phyloP scores from a whole-genome alignment of 1,284 basidiomycete genomes.

The Phenoliferia sp. region DNA sequence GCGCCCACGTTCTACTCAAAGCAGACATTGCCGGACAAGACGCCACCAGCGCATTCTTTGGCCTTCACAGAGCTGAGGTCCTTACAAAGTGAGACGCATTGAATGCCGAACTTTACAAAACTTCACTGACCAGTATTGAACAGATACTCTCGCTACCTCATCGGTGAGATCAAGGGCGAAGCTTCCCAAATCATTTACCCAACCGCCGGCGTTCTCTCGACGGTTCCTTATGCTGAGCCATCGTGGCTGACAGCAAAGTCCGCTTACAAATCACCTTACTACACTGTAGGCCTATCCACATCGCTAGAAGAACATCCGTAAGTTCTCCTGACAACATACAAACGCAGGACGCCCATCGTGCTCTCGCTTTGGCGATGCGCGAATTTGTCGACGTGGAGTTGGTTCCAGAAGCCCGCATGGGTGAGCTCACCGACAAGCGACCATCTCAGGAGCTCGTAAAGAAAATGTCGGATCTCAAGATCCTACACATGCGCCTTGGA shows the following conservation, averaged over 20 bases:
- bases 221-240: conserved; percentile 77
- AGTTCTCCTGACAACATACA: not conserved
- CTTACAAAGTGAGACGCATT: conserved; percentile 57
- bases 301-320: not conserved
- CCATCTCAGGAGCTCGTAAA: conserved; percentile 41
- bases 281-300: conserved; percentile 43
- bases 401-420: conserved; percentile 30
- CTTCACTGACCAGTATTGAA: not conserved
- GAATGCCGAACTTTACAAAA: not conserved
- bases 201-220: conserved; percentile 50
- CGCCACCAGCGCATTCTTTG: conserved; percentile 74
- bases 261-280: conserved; percentile 79
- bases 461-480: conserved; percentile 51
- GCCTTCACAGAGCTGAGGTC: conserved; percentile 73
- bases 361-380: conserved; percentile 42
- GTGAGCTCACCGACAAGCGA: not conserved
- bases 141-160: conserved; percentile 30
- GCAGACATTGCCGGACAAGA: conserved; percentile 47
- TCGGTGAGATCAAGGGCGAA: conserved; percentile 55
- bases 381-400: conserved; percentile 37
- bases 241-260: conserved; percentile 62
- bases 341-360: conserved; percentile 45
- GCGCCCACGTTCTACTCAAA: conserved; percentile 64
- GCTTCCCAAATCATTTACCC: conserved; percentile 54
- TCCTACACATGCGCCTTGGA: conserved; percentile 76